Evolutionary conservation across 2,329 filamentous ascomycete species (phyloP), one percentile per base, ranked within the genome.

Genomic region (Bipolaris bicolor): DNA sequence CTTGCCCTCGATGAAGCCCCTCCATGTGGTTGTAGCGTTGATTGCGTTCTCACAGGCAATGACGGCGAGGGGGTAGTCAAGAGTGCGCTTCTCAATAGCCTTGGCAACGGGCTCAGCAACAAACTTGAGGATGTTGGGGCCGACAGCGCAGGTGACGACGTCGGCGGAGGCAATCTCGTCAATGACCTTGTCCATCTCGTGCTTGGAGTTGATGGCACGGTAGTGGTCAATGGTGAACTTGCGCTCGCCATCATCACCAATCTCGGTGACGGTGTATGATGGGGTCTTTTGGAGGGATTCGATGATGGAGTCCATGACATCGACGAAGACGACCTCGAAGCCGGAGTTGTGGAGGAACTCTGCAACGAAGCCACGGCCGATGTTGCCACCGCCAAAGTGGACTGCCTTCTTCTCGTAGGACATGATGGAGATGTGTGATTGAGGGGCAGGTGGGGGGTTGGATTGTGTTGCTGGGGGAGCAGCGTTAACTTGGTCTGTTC

Each of bases 11-110:
- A 96, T 96, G 82, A 90, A 88, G 39, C 84, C 85, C 65, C 90
- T 91, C 49, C 97, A 89, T 37, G 90, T 91, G 75, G 95, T 91
- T 48, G 95, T 98, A 70, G 92, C 95, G 64, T 91, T 91, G 75
- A 98, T 97, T 76, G 92, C 92, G 79, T 99, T 99, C 83, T 99
- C 95, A 79, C 95, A 99, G 56, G 95, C 95, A 79, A 99, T 97
- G 74, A 99, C 91, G 20, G 93, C 88, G 40, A 98, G 79, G 7
- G 94, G 93, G 61, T 85, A 84, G 52, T 81, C 76, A 44, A 78
- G 77, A 24, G 87, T 84, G 63, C 95, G 90, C 65, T 84, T 84
- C 75, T 94, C 89, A 63, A 99, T 91, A 66, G 91, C 95, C 84
- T 96, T 95, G 74, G 94, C 94, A 68, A 99, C 97, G 69, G 93